Conservation (phyloP, 106 monocot species). For the Platanthera guangdongensis region DNA sequence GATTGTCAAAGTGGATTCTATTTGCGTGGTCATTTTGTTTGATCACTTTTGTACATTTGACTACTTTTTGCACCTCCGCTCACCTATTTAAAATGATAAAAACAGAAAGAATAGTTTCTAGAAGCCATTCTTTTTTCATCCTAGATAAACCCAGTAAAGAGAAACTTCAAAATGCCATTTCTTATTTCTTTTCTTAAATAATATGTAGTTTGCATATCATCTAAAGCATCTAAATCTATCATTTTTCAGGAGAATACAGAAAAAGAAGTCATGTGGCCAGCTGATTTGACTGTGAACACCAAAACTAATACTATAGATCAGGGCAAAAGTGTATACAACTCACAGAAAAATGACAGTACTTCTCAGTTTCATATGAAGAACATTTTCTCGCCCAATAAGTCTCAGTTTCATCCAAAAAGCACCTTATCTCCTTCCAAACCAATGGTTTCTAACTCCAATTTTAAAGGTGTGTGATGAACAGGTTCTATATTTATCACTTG, state of each 20-base stretch:
- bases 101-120: not conserved
- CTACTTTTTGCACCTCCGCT: not conserved
- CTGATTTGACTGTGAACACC: not conserved
- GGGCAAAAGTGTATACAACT: not conserved
- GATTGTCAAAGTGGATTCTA: not conserved
- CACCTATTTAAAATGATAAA: not conserved
- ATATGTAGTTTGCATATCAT: constrained; percentile 2
- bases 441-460: not conserved
- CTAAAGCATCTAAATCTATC: constrained; percentile 7
- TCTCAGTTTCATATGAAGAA: not conserved
- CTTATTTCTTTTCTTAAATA: not conserved
- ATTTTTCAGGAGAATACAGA: not conserved
- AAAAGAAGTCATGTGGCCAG: not conserved
- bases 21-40: not conserved
- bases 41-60: not conserved
- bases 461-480: not conserved
- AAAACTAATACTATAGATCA: not conserved
- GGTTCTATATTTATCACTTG: not conserved
- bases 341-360: not conserved
- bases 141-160: not conserved
- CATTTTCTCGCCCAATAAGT: not conserved
- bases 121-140: not conserved
- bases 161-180: not conserved
- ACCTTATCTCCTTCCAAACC: not conserved
- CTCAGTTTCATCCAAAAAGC: not conserved